phyloP scores from a whole-genome alignment of 176 grass and related monocot species.

The Secale cereale region DNA sequence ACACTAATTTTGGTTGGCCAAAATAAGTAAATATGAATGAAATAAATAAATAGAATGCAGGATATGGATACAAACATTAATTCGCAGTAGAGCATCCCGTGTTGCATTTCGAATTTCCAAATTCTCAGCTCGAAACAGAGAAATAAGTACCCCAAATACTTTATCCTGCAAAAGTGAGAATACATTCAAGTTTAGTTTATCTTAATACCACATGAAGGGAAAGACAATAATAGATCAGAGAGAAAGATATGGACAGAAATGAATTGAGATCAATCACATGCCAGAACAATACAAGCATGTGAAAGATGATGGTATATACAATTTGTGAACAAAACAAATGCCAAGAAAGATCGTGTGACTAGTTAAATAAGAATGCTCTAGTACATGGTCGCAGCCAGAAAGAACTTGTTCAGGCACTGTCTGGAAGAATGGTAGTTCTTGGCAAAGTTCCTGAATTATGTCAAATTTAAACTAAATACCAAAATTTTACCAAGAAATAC shows the following conservation, averaged over 20 bases:
- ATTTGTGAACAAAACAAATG: neutral
- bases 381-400: neutral
- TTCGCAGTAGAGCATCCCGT: conserved; percentile 56
- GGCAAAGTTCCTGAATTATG: neutral
- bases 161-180: conserved; percentile 52
- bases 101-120: conserved; percentile 67
- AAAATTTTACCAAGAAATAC: neutral
- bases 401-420: neutral
- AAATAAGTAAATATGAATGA: neutral
- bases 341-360: neutral
- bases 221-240: neutral
- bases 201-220: neutral
- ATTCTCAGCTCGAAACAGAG: conserved; percentile 66
- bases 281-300: conserved; percentile 2
- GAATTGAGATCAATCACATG: neutral
- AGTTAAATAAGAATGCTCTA: neutral
- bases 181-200: conserved; percentile 16
- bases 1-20: neutral
- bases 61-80: conserved; percentile 59
- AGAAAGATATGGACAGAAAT: neutral
- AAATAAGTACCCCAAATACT: conserved; percentile 56
- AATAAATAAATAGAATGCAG: neutral
- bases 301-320: neutral
- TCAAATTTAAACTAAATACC: neutral
- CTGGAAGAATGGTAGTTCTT: neutral